Conservation (phyloP, 306 rosid genomes). For the Quercus suber region DNA sequence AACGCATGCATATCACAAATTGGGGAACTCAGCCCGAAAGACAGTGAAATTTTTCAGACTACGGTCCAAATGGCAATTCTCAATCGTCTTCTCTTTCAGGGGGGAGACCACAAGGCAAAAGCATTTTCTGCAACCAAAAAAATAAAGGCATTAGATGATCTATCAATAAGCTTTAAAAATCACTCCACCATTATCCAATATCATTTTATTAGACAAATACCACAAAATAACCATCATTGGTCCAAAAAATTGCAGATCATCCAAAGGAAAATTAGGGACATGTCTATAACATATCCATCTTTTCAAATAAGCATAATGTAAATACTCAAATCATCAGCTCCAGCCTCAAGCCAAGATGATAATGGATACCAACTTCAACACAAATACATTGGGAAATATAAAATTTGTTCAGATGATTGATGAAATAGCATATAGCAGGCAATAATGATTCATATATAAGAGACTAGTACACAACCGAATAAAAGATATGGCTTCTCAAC, state of each 20-base stretch:
- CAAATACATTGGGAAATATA: not conserved
- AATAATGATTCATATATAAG: not conserved
- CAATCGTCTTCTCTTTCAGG: conserved; percentile 92
- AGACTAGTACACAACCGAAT: not conserved
- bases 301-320: not conserved
- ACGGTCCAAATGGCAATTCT: conserved; percentile 13
- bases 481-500: not conserved
- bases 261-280: not conserved
- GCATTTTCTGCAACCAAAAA: conserved; percentile 68
- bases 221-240: not conserved
- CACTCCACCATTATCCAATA: not conserved
- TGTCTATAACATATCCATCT: not conserved
- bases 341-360: not conserved
- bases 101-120: conserved; percentile 89
- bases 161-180: not conserved
- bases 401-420: not conserved
- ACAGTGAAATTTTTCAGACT: not conserved
- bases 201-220: not conserved
- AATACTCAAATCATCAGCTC: not conserved
- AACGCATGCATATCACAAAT: not conserved
- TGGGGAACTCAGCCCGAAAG: not conserved
- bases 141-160: not conserved
- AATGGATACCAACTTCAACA: not conserved
- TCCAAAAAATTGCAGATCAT: not conserved
- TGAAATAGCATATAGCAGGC: not conserved